Percentiles rank a stretch among this genome's conserved stretches.
These are phyloP conservation scores for Lichtheimia ornata DNA, from an alignment of 371 early-diverging fungal species.

Conservation along the genomic window DNA sequence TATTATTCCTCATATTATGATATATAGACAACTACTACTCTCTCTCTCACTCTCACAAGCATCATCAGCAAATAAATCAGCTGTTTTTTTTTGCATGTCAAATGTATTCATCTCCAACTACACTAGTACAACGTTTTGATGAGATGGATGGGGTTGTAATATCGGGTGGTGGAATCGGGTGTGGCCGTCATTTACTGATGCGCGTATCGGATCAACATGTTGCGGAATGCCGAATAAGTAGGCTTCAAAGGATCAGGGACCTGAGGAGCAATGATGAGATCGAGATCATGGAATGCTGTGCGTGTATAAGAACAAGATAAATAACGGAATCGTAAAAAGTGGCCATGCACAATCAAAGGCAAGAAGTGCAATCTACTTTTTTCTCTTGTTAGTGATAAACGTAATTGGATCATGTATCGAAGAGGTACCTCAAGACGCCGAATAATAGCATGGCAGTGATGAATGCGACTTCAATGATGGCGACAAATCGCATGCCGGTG, in stretches of 20 bases:
- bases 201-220: background rate
- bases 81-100: slow-evolving; percentile 3
- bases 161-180: no score
- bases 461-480: slow-evolving; percentile 4
- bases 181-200: no score
- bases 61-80: background rate
- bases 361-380: background rate
- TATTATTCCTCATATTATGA: no score
- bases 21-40: slow-evolving; percentile 6
- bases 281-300: slow-evolving; percentile 4
- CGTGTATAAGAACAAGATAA: slow-evolving; percentile 7
- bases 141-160: background rate
- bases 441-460: background rate
- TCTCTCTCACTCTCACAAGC: background rate
- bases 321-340: slow-evolving; percentile 10
- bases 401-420: background rate
- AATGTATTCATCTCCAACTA: background rate
- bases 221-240: slow-evolving; percentile 1
- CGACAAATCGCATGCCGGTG: slow-evolving; percentile 8
- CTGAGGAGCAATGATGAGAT: background rate
- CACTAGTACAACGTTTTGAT: background rate
- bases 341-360: background rate
- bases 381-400: background rate
- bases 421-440: background rate
- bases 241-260: slow-evolving; percentile 4